Percentiles rank a stretch among this genome's conserved stretches.
These are phyloP conservation scores for Sclerotiophoma versabilis DNA, from an alignment of 2,329 filamentous ascomycete species.

Conservation along the genomic window DNA sequence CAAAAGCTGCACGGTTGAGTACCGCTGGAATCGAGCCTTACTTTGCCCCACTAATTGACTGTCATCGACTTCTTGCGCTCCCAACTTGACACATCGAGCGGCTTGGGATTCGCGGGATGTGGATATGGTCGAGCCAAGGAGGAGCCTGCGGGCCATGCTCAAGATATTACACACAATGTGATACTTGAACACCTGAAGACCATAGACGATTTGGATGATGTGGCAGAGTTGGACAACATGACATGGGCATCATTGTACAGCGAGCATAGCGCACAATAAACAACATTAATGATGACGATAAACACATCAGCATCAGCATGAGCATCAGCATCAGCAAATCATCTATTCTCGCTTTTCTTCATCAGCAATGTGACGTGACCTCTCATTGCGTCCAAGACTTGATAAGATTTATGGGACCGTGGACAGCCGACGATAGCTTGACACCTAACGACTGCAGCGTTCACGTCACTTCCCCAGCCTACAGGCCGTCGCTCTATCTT, in stretches of 20 bases:
- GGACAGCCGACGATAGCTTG: not conserved
- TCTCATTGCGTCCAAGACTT: not conserved
- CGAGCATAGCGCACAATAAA: constrained; percentile 2
- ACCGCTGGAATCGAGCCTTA: not conserved
- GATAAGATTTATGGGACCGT: not conserved
- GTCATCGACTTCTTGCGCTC: not conserved
- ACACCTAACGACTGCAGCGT: not conserved
- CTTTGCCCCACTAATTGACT: not conserved
- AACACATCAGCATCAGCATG: not conserved
- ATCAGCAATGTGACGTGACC: not conserved
- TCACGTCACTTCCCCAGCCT: not conserved
- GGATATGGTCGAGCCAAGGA: not conserved
- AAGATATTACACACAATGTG: not conserved
- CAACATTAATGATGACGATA: not conserved
- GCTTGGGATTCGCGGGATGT: not conserved
- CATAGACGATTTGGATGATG: not conserved
- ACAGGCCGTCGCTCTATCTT: not conserved
- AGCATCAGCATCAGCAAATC: not conserved
- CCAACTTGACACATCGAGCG: not conserved
- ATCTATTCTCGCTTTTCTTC: not conserved
- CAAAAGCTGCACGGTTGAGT: constrained; percentile 51
- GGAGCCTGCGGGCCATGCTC: not conserved
- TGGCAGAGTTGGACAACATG: not conserved
- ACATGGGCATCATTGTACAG: constrained; percentile 10
- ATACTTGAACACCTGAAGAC: not conserved